Evolutionary conservation across 2,329 filamentous ascomycete genomes (phyloP).

Genomic region (Torrubiellomyces zombiae): DNA sequence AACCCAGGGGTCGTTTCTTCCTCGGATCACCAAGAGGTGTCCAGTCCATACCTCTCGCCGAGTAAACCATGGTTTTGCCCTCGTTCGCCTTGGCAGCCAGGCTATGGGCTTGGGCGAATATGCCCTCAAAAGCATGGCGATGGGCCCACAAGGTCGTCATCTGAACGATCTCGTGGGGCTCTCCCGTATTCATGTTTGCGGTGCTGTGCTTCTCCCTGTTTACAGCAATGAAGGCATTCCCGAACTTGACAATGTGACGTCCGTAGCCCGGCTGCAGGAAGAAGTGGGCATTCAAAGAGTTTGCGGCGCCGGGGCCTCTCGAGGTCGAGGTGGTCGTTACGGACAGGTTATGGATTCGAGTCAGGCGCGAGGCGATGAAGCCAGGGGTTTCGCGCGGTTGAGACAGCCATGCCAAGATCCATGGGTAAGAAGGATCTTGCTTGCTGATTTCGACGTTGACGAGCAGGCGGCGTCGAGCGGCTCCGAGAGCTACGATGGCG

Average conservation of each 20-base stretch:
- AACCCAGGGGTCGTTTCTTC: conserved; percentile 72
- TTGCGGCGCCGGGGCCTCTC: conserved; percentile 39
- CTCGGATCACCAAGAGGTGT: conserved; percentile 66
- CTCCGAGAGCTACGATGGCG: conserved; percentile 50
- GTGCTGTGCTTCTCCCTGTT: conserved; percentile 74
- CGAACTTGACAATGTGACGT: conserved; percentile 72
- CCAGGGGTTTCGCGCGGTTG: conserved; percentile 52
- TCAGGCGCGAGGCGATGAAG: conserved; percentile 40
- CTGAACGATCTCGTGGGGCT: conserved; percentile 87
- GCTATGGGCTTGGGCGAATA: conserved; percentile 74
- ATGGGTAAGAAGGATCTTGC: conserved; percentile 82
- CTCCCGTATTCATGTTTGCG: conserved; percentile 64
- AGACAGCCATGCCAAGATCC: conserved; percentile 90
- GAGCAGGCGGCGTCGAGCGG: conserved; percentile 71
- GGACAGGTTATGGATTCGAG: conserved; percentile 42
- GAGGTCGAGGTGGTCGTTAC: conserved; percentile 43
- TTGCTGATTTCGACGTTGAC: conserved; percentile 93
- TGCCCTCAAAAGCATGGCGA: conserved; percentile 73
- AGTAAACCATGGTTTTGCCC: conserved; percentile 87
- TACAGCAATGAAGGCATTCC: conserved; percentile 73
- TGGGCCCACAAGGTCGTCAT: conserved; percentile 84
- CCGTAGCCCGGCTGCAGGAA: conserved; percentile 83
- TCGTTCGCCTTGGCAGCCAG: conserved; percentile 67
- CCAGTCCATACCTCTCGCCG: conserved; percentile 73
- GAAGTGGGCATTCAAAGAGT: conserved; percentile 63